These are phyloP conservation scores for Penicillium steckii DNA, from an alignment of 495 filamentous ascomycete genomes.

Conservation along the genomic window DNA sequence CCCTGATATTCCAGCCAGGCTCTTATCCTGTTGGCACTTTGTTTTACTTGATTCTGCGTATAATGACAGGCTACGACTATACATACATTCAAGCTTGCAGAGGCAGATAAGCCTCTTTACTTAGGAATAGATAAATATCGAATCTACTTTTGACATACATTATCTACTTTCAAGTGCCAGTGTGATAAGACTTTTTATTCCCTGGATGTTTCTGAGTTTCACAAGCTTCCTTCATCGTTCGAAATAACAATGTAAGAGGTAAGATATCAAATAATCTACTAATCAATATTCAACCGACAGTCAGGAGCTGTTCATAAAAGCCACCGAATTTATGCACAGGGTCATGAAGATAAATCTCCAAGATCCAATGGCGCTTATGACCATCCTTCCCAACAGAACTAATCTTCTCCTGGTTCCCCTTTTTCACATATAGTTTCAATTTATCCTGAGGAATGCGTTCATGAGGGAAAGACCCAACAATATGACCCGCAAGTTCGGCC, in stretches of 20 bases:
- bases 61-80: conserved; percentile 45
- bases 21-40: conserved; percentile 20
- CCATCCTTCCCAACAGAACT: conserved; percentile 35
- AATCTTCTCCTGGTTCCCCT: conserved; percentile 41
- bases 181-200: too few relatives aligned
- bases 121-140: not conserved
- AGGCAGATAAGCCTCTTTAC: conserved; percentile 2
- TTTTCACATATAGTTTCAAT: conserved; percentile 38
- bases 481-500: conserved; percentile 43
- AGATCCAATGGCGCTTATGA: conserved; percentile 46
- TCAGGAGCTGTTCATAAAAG: conserved; percentile 48
- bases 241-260: too few relatives aligned
- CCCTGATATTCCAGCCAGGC: conserved; percentile 1
- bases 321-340: conserved; percentile 31
- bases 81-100: conserved; percentile 19
- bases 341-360: conserved; percentile 51
- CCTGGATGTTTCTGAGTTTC: too few relatives aligned
- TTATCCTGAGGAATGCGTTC: conserved; percentile 49
- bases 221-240: too few relatives aligned
- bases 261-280: not conserved
- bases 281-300: conserved; percentile 16
- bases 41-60: conserved; percentile 23
- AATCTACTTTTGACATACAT: too few relatives aligned
- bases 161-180: too few relatives aligned
- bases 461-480: conserved; percentile 43